Percentiles rank a stretch among this genome's conserved stretches.
These are phyloP conservation scores for Populus alba DNA, from an alignment of 345 rosid genomes.

Conservation along the genomic window DNA sequence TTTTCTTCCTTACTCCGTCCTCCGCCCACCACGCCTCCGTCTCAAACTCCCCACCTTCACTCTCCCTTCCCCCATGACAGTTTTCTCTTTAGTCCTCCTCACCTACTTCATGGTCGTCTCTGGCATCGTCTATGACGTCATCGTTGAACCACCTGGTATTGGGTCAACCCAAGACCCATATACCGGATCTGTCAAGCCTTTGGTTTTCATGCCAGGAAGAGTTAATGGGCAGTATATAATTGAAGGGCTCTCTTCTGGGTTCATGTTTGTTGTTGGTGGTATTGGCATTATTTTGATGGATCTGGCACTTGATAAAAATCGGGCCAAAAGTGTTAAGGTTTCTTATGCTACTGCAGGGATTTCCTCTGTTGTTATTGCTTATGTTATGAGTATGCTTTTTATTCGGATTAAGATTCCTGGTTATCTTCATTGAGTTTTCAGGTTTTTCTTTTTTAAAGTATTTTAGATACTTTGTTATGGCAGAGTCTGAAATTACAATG, in stretches of 20 bases:
- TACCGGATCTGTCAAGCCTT: conserved; percentile 84
- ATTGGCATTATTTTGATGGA: conserved; percentile 78
- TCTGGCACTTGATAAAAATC: conserved; percentile 81
- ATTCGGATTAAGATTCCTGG: conserved; percentile 98
- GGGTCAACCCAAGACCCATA: conserved; percentile 85
- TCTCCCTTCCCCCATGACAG: conserved; percentile 89
- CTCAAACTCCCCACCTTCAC: conserved; percentile 77
- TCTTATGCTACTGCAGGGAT: conserved; percentile 82
- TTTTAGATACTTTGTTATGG: background rate
- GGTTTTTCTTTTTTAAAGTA: background rate
- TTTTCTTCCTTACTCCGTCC: conserved; percentile 61
- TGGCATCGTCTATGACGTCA: conserved; percentile 89
- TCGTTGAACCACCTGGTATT: conserved; percentile 96
- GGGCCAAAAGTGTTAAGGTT: conserved; percentile 73
- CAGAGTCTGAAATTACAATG: background rate
- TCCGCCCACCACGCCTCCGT: conserved; percentile 87
- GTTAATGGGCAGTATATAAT: conserved; percentile 97
- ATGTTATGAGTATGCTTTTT: conserved; percentile 92
- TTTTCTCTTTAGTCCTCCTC: conserved; percentile 73
- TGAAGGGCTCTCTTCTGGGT: conserved; percentile 95
- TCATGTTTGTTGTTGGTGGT: conserved; percentile 94
- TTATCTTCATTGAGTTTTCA: conserved; percentile 54
- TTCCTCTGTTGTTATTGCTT: conserved; percentile 61
- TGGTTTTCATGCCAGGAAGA: conserved; percentile 84
- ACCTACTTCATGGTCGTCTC: conserved; percentile 95